Evolutionary conservation across 805 yeast species (phyloP).

Genomic region (Zygotorulaspora sp.): DNA sequence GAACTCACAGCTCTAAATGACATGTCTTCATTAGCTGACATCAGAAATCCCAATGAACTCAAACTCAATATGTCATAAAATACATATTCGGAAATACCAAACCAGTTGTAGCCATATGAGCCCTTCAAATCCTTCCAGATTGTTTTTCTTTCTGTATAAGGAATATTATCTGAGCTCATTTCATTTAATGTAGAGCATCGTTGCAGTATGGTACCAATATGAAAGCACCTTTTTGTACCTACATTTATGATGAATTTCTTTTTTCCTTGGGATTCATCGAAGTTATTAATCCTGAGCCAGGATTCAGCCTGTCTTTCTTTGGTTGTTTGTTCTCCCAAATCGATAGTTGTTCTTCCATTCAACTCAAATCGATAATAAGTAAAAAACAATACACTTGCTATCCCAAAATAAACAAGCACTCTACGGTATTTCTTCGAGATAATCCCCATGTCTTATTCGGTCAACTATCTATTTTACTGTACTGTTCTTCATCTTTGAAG

Average conservation of each 20-base stretch:
- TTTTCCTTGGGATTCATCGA: constrained; percentile 3
- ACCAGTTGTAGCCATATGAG: constrained; percentile 19
- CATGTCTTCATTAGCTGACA: constrained; percentile 3
- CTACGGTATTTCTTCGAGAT: constrained; percentile 12
- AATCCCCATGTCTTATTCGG: not conserved
- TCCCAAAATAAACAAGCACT: not conserved
- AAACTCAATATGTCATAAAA: constrained; percentile 18
- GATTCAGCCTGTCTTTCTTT: not conserved
- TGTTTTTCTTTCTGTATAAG: constrained; percentile 6
- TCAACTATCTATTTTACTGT: too few species aligned
- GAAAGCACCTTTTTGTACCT: constrained; percentile 20
- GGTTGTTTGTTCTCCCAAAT: not conserved
- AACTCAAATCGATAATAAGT: not conserved
- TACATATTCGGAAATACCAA: constrained; percentile 24
- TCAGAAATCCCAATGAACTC: constrained; percentile 1
- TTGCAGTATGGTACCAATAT: constrained; percentile 16
- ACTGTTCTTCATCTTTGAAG: too few species aligned
- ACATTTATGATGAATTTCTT: constrained; percentile 17
- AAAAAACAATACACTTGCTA: not conserved
- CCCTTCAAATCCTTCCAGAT: constrained; percentile 24
- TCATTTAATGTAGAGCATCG: constrained; percentile 10
- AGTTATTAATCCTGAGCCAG: constrained; percentile 8
- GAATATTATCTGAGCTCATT: not conserved
- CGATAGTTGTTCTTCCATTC: not conserved
- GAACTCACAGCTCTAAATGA: constrained; percentile 4